Conservation (phyloP, 2,329 filamentous ascomycete species). For the Akanthomyces uredinophilus region DNA sequence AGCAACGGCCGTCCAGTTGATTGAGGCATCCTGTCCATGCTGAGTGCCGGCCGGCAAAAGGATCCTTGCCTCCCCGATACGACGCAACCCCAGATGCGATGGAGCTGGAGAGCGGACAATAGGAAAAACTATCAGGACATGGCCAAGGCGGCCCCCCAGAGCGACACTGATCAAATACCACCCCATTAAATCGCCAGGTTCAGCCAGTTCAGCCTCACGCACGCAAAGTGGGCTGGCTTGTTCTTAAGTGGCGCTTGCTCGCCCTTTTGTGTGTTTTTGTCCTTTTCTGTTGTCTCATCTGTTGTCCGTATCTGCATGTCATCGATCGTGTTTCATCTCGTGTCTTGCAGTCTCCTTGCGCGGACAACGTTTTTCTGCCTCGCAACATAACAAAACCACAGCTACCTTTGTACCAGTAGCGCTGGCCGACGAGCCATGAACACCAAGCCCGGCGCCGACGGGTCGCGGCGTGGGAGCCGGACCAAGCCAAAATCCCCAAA, state of each 20-base stretch:
- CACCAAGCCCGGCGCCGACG: conserved; percentile 1
- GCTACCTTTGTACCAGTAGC: no score
- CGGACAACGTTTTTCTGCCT: background rate
- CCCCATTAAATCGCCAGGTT: conserved; percentile 12
- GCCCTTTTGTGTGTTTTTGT: background rate
- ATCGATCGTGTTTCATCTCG: background rate
- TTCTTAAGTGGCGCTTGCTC: conserved; percentile 10
- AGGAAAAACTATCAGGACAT: background rate
- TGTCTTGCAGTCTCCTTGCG: background rate
- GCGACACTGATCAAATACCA: background rate
- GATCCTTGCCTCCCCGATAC: background rate
- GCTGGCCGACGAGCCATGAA: background rate
- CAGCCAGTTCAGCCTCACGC: conserved; percentile 13
- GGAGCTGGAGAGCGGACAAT: conserved; percentile 1
- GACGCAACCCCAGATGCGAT: background rate
- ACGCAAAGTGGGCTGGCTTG: conserved; percentile 6
- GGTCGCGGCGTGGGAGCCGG: conserved; percentile 1
- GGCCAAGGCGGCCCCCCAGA: background rate
- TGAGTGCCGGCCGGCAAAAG: background rate
- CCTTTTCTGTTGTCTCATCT: background rate
- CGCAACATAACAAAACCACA: no score
- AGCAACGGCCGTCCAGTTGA: background rate
- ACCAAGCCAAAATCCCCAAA: conserved; percentile 2
- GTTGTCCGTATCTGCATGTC: background rate
- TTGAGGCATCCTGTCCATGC: background rate